Evolutionary conservation across 2,329 filamentous ascomycete genomes (phyloP).

Genomic region (Penicillium griseofulvum): DNA sequence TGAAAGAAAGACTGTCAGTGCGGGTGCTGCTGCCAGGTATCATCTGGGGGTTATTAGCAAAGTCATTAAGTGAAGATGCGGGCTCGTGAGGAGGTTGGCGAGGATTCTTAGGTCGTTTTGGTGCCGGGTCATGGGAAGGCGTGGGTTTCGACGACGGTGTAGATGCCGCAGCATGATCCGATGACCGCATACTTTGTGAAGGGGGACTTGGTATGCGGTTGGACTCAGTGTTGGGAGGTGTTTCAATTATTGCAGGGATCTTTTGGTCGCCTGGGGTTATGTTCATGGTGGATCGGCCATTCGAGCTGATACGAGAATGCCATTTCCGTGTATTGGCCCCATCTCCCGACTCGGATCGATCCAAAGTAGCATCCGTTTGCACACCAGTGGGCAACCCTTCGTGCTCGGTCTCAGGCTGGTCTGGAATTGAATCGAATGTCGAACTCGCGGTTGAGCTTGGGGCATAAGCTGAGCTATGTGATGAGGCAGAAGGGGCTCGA

Average conservation of each 20-base stretch:
- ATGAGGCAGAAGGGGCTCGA: conserved; percentile 47
- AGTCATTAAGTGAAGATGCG: conserved; percentile 60
- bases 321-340: conserved; percentile 49
- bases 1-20: conserved; percentile 76
- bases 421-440: conserved; percentile 29
- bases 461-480: conserved; percentile 20
- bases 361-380: conserved; percentile 16
- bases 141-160: conserved; percentile 13
- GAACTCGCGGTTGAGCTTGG: conserved; percentile 24
- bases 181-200: conserved; percentile 40
- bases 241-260: conserved; percentile 62
- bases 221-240: conserved; percentile 53
- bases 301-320: conserved; percentile 56
- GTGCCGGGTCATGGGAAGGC: conserved; percentile 47
- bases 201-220: conserved; percentile 24
- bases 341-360: conserved; percentile 31
- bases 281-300: conserved; percentile 55
- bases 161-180: conserved; percentile 47
- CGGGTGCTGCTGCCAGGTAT: conserved; percentile 68
- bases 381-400: conserved; percentile 17
- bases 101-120: conserved; percentile 35
- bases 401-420: conserved; percentile 26
- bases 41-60: conserved; percentile 63
- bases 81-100: conserved; percentile 38
- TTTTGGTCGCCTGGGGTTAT: conserved; percentile 48